Base-by-base conservation (phyloP, 495 filamentous ascomycete genomes). In the Letharia lupina region DNA sequence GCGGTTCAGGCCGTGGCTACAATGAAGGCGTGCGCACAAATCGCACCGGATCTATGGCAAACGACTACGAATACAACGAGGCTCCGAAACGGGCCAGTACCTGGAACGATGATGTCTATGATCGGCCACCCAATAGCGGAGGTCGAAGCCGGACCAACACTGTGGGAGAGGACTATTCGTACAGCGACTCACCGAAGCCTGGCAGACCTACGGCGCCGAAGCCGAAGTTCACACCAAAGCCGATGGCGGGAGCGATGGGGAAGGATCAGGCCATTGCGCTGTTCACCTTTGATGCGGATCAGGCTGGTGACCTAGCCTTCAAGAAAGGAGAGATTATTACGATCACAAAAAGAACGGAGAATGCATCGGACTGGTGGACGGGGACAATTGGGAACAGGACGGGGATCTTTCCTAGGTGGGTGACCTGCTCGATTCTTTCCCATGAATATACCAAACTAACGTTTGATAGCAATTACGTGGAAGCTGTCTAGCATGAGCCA, bases 321-420 rank as follows among this genome's bases (percentile, higher is more conserved):
- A 96, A 95, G 81, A 98, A 98, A 80, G 94, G 94, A 28, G 94
- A 98, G 44, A 78, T 98, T 60, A 96, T 98, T 69, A 97, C 93
- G n/a, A 94, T 98, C 64, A 76, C 93, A 28, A 98, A 98, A 79
- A 89, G 90, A 73, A 97, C 94, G n/a, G 91, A 98, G 0, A 91
- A 84, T 68, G 88, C 89, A 67, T 87, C 86, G 13, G 92, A 96
- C 75, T 95, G 93, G 85, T 97, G 92, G 92, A 89, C 86, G 42
- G 86, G 86, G 39, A 79, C 81, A 62, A 83, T 89, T 62, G 86
- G 86, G 20, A 81, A 82, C 69, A 77, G 84, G 23, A 84, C 85
- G 37, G 86, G 86, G 61, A 86, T 87, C 52, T 88, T 88, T 72
- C 86, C 86, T 10, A 80, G 71, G 71, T 71, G 64, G 33, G 70